These are phyloP conservation scores for Lycium barbarum DNA, from an alignment of 257 asterid genomes.

Conservation along the genomic window DNA sequence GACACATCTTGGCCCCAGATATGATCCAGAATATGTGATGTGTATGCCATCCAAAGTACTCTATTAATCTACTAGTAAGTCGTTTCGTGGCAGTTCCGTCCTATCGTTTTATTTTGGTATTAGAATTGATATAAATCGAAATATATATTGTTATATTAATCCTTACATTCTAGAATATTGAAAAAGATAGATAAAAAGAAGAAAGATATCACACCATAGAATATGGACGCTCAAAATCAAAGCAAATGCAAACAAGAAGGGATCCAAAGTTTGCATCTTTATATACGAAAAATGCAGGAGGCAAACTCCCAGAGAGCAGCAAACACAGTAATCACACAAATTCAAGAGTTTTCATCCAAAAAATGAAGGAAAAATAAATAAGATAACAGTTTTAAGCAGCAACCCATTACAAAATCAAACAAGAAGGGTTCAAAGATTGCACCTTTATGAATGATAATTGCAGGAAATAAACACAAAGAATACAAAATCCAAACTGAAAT, in stretches of 20 bases:
- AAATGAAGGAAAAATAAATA: not conserved
- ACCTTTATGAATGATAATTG: not conserved
- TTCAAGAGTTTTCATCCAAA: not conserved
- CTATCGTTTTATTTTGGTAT: too few relatives aligned
- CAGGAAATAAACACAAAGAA: not conserved
- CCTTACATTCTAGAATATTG: too few relatives aligned
- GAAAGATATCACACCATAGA: not conserved
- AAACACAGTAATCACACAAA: slow-evolving; percentile 18
- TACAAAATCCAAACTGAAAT: not conserved
- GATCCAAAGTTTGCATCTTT: not conserved
- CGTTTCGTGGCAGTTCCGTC: too few relatives aligned
- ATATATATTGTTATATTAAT: too few relatives aligned
- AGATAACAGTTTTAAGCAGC: slow-evolving; percentile 1
- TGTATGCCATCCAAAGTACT: too few relatives aligned
- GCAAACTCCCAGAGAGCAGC: not conserved
- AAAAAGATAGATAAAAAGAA: too few relatives aligned
- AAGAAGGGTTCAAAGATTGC: not conserved
- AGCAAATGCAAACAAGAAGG: not conserved
- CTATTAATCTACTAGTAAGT: too few relatives aligned
- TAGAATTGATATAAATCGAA: too few relatives aligned
- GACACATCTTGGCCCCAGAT: not conserved
- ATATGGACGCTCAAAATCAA: not conserved
- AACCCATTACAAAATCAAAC: not conserved
- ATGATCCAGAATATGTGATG: not conserved
- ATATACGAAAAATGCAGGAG: not conserved